phyloP scores from a whole-genome alignment of 2,329 filamentous ascomycete genomes.

The Neonectria coccinea region DNA sequence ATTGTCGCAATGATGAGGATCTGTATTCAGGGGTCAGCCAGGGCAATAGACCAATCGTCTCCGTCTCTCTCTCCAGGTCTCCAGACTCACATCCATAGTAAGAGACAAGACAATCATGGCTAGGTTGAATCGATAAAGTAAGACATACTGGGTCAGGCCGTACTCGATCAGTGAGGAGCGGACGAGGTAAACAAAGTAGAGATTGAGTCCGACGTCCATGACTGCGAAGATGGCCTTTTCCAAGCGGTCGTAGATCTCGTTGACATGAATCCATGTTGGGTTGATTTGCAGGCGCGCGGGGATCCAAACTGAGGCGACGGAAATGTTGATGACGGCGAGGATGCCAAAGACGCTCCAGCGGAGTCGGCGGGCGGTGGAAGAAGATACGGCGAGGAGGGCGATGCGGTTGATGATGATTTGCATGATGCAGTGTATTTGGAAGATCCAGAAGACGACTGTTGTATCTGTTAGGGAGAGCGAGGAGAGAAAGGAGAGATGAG shows the following conservation, averaged over 20 bases:
- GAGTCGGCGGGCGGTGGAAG: constrained; percentile 50
- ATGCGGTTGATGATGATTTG: constrained; percentile 66
- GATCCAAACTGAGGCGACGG: constrained; percentile 64
- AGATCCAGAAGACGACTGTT: constrained; percentile 47
- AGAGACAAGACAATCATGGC: constrained; percentile 48
- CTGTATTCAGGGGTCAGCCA: constrained; percentile 27
- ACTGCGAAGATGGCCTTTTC: constrained; percentile 61
- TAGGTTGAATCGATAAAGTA: constrained; percentile 55
- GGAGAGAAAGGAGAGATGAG: not conserved
- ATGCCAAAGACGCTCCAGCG: constrained; percentile 58
- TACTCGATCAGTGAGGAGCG: constrained; percentile 59
- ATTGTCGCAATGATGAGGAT: constrained; percentile 42
- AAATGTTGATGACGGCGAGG: constrained; percentile 60
- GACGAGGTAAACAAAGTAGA: constrained; percentile 59
- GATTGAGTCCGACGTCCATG: constrained; percentile 60
- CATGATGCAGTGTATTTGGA: constrained; percentile 58
- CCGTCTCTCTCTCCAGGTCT: not conserved
- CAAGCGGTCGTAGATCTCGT: constrained; percentile 61
- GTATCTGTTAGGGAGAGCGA: constrained; percentile 26
- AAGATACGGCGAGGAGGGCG: constrained; percentile 57
- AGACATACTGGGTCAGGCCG: constrained; percentile 61
- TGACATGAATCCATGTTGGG: constrained; percentile 55
- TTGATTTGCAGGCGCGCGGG: constrained; percentile 58
- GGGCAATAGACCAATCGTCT: not conserved
- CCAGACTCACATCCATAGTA: constrained; percentile 44